Conservation (phyloP, 106 monocot species). For the Apostasia shenzhenica region DNA sequence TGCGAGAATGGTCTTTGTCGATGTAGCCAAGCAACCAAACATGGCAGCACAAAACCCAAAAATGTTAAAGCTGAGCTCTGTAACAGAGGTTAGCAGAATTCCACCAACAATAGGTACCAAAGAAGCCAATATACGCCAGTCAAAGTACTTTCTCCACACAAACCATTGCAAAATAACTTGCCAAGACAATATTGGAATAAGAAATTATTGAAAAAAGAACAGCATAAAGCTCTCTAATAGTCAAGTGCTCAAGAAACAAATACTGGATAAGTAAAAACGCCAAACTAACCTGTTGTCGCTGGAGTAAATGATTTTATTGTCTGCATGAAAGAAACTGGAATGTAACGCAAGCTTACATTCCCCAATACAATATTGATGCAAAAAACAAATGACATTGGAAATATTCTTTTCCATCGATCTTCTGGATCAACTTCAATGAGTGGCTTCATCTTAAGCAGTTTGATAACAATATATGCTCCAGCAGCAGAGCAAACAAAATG, state of each 20-base stretch:
- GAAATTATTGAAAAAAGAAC: background rate
- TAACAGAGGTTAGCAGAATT: conserved; percentile 78
- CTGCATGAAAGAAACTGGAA: conserved; percentile 98
- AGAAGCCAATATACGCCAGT: conserved; percentile 84
- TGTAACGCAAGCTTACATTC: conserved; percentile 95
- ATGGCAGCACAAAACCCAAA: conserved; percentile 94
- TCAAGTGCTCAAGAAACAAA: background rate
- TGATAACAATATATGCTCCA: conserved; percentile 85
- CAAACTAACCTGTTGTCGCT: conserved; percentile 78
- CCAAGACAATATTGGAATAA: conserved; percentile 2
- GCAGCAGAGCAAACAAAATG: conserved; percentile 93
- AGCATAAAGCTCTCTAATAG: background rate
- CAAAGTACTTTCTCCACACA: conserved; percentile 81
- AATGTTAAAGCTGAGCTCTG: conserved; percentile 85
- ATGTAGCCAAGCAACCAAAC: conserved; percentile 93
- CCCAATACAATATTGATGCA: conserved; percentile 96
- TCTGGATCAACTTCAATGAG: conserved; percentile 82
- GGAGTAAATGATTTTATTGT: conserved; percentile 98
- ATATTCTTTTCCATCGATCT: conserved; percentile 96
- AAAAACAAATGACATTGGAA: conserved; percentile 98
- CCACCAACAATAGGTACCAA: conserved; percentile 94
- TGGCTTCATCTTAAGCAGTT: conserved; percentile 69
- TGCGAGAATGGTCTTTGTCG: conserved; percentile 92
- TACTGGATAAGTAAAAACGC: conserved; percentile 2
- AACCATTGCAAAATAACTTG: conserved; percentile 91